Base-by-base conservation (phyloP, 2,329 filamentous ascomycete genomes). In the Triangularia setosa region DNA sequence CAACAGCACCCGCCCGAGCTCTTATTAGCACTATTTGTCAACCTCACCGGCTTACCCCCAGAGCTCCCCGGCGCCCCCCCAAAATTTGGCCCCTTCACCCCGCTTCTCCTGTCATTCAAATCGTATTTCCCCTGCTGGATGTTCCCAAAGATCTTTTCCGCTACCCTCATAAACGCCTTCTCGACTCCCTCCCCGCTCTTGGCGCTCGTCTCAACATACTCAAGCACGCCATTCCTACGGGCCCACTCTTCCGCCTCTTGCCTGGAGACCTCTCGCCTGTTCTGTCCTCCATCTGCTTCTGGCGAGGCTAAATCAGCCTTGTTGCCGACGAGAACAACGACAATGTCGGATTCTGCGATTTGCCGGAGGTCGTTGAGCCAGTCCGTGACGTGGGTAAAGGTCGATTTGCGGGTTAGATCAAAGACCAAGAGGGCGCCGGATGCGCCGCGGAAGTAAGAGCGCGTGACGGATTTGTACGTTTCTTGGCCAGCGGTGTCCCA, bases 401-500 rank as follows among this genome's bases (percentile, higher is more conserved):
- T 98, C 60, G 88, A 84, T 58, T 88, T 88, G 64, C 95, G 86
- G 27, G 91, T 91, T 69, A 99, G 94, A 77, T 99, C 95, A 75
- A 97, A 99, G 67, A 99, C 95, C 25, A 99, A 86, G 14, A 99
- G 83, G 55, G 84, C 85, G 65, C 85, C 85, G 25, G 83, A 85
- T 16, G 85, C 85, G 72, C 93, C 93, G 61, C 93, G 90, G 78
- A 97, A 97, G 80, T 97, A 97, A 67, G 91, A 95, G 62, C 94
- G 84, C 8, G 94, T 98, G 65, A 98, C 95, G 54, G 90, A 94
- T 77, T 97, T 97, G 82, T 98, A 98, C 12, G 93, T 97, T 80
- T 98, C 94, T 77, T 98, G 94, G 25, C 94, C 94, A 16, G 94
- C 94, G 0, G 94, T 98, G 75, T 97, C 94, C 94, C 94, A 98